These are phyloP conservation scores for Russula compacta DNA, from an alignment of 768 basidiomycete genomes.

Conservation along the genomic window DNA sequence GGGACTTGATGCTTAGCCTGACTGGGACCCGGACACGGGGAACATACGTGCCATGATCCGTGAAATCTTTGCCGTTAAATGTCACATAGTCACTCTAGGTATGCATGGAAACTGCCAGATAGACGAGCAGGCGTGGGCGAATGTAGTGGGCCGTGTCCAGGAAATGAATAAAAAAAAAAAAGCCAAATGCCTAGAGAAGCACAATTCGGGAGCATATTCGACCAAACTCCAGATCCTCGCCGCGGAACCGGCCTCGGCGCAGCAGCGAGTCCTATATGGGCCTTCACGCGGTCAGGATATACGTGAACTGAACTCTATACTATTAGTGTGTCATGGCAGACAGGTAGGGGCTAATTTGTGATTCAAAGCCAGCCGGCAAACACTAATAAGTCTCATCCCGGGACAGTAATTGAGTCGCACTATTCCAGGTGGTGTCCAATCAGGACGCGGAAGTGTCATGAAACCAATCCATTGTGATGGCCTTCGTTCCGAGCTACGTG, in stretches of 20 bases:
- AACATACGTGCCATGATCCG: slow-evolving; percentile 18
- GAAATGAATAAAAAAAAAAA: slow-evolving; percentile 1
- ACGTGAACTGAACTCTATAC: slow-evolving; percentile 7
- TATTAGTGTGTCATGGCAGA: not conserved
- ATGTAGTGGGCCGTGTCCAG: not conserved
- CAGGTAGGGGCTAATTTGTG: not conserved
- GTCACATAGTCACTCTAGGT: slow-evolving; percentile 9
- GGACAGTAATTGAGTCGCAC: slow-evolving; percentile 1
- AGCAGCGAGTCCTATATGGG: slow-evolving; percentile 7
- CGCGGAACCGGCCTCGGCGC: slow-evolving; percentile 19
- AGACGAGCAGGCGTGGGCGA: slow-evolving; percentile 12
- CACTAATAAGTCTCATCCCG: slow-evolving; percentile 1
- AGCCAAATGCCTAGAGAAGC: slow-evolving; percentile 3
- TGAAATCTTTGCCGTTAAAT: slow-evolving; percentile 6
- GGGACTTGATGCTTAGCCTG: slow-evolving; percentile 16
- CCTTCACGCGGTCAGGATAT: slow-evolving; percentile 1
- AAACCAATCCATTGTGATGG: slow-evolving; percentile 4
- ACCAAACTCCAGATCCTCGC: slow-evolving; percentile 10
- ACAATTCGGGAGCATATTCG: slow-evolving; percentile 9
- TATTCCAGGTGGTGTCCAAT: not conserved
- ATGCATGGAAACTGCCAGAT: slow-evolving; percentile 19
- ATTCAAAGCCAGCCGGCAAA: slow-evolving; percentile 7
- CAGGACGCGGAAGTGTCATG: not conserved
- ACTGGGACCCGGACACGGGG: slow-evolving; percentile 14
- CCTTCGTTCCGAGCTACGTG: not conserved